Conservation (phyloP, 2,329 filamentous ascomycete species). For the Calonectria hawksworthii region DNA sequence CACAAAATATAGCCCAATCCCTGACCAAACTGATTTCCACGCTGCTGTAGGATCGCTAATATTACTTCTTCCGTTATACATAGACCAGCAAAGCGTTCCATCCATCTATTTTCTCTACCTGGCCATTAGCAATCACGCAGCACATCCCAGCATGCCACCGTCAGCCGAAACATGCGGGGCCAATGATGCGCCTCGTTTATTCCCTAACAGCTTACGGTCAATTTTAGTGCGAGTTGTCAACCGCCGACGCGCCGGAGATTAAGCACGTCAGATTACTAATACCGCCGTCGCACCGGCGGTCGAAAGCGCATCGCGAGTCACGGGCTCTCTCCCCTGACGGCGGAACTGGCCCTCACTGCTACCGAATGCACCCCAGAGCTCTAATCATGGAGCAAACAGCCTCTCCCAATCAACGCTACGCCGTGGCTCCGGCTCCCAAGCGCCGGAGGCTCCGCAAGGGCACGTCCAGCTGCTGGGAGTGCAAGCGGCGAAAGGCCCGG, state of each 20-base stretch:
- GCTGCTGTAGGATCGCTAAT: not conserved
- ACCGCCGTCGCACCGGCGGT: conserved; percentile 38
- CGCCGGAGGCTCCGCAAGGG: conserved; percentile 62
- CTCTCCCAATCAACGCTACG: not conserved
- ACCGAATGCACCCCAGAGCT: not conserved
- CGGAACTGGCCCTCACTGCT: not conserved
- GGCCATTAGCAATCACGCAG: too few relatives aligned
- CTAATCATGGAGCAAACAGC: conserved; percentile 25
- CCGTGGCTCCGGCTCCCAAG: conserved; percentile 33
- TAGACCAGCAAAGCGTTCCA: not conserved
- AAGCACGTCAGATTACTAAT: not conserved
- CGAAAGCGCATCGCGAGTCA: conserved; percentile 5
- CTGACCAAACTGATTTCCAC: not conserved
- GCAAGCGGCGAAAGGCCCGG: conserved; percentile 67
- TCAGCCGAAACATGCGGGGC: not conserved
- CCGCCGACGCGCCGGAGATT: conserved; percentile 18
- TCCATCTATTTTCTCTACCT: not conserved
- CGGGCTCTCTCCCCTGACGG: not conserved
- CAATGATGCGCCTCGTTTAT: not conserved
- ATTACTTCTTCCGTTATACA: too few relatives aligned
- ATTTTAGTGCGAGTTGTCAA: not conserved
- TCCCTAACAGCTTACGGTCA: not conserved
- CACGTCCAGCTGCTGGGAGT: conserved; percentile 72
- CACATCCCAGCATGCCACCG: not conserved
- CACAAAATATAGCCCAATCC: not conserved